These are phyloP conservation scores for Salvia splendens DNA, from an alignment of 257 asterid genomes.

Conservation along the genomic window DNA sequence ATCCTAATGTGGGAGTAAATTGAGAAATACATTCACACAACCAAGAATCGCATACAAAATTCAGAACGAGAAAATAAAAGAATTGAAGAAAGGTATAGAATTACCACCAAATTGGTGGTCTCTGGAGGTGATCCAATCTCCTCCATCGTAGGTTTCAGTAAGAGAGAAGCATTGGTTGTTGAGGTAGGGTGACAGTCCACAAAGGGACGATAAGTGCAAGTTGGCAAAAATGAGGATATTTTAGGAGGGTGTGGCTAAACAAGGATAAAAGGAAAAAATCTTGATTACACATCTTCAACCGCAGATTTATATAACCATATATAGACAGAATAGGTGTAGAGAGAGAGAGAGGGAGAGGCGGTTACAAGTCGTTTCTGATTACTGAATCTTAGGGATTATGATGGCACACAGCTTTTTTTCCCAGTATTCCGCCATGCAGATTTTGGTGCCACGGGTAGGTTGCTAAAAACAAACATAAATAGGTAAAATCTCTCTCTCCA, in stretches of 20 bases:
- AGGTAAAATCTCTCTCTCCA: background rate
- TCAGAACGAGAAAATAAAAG: background rate
- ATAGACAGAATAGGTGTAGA: conserved; percentile 6
- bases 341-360: conserved; percentile 27
- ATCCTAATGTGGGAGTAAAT: conserved; percentile 3
- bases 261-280: conserved; percentile 34
- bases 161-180: conserved; percentile 1
- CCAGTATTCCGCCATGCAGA: conserved; percentile 48
- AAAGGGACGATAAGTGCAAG: conserved; percentile 36
- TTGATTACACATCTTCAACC: conserved; percentile 3
- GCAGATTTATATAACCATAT: conserved; percentile 34
- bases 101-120: conserved; percentile 42
- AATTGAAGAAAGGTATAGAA: background rate
- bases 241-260: conserved; percentile 39
- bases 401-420: conserved; percentile 30
- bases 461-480: background rate
- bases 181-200: conserved; percentile 25
- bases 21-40: background rate
- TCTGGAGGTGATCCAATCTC: conserved; percentile 42
- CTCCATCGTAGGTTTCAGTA: background rate
- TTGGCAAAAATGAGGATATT: conserved; percentile 38
- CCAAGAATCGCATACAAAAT: background rate
- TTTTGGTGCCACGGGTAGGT: conserved; percentile 24
- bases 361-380: conserved; percentile 22
- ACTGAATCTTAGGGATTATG: conserved; percentile 36